Evolutionary conservation across 2,329 filamentous ascomycete species (phyloP).

Genomic region (Scedosporium aurantiacum): DNA sequence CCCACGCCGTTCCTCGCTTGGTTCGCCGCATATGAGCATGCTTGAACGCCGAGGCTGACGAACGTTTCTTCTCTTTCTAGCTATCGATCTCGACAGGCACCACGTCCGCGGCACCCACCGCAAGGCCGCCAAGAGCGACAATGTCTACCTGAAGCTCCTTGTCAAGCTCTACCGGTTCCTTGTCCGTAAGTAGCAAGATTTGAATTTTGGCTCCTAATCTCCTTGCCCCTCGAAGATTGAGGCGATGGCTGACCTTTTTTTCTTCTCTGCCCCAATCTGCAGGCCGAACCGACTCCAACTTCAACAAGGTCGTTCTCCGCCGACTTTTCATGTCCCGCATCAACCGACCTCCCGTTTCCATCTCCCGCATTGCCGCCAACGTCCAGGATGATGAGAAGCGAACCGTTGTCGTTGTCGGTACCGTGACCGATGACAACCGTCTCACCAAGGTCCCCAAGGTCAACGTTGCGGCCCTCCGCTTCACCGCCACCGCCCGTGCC

Average conservation of each 20-base stretch:
- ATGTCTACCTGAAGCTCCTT: conserved; percentile 93
- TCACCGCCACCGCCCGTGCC: conserved; percentile 91
- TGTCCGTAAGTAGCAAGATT: conserved; percentile 57
- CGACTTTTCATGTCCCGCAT: conserved; percentile 98
- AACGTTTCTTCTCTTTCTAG: conserved; percentile 34
- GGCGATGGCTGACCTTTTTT: background rate
- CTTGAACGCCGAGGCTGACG: conserved; percentile 27
- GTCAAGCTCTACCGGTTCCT: conserved; percentile 98
- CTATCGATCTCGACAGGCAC: conserved; percentile 63
- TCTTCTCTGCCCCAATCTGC: conserved; percentile 6
- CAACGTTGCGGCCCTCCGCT: conserved; percentile 85
- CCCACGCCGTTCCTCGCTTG: conserved; percentile 7
- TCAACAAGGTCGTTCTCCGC: conserved; percentile 98
- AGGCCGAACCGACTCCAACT: conserved; percentile 93
- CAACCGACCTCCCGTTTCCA: conserved; percentile 90
- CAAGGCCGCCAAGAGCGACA: conserved; percentile 95
- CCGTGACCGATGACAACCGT: conserved; percentile 96
- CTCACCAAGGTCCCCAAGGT: conserved; percentile 84
- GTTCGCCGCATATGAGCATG: conserved; percentile 45
- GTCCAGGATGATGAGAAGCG: conserved; percentile 60
- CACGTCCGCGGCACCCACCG: conserved; percentile 67
- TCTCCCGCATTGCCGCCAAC: conserved; percentile 77
- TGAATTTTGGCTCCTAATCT: background rate
- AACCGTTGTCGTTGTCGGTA: conserved; percentile 89
- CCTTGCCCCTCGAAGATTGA: background rate